Evolutionary conservation across 208 protist species (phyloP).

Genomic region (Lotmaria passim): DNA sequence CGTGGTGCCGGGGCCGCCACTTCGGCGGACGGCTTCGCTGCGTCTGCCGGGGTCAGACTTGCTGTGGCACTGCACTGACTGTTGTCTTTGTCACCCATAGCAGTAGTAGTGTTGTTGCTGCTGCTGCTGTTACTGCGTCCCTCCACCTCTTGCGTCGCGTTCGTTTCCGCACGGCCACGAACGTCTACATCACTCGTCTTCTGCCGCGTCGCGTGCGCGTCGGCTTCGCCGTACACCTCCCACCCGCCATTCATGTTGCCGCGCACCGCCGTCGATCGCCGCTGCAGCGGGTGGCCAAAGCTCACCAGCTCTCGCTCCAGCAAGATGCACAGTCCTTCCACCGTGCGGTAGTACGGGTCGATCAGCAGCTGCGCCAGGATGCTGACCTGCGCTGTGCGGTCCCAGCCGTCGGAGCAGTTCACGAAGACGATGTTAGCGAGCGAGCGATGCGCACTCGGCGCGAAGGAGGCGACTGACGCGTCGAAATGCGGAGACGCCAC

Average conservation of each 20-base stretch:
- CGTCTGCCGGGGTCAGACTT: too few species aligned
- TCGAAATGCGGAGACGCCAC: neutral
- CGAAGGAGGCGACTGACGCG: constrained; percentile 26
- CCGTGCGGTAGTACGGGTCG: constrained; percentile 94
- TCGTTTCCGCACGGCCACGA: too few species aligned
- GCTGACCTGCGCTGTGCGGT: constrained; percentile 90
- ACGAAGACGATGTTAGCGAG: constrained; percentile 31
- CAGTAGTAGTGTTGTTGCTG: too few species aligned
- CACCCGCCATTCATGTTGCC: constrained; percentile 28
- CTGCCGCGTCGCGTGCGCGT: neutral
- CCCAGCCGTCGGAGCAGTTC: constrained; percentile 94
- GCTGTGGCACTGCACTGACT: too few species aligned
- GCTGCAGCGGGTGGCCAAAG: constrained; percentile 80
- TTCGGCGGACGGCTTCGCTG: too few species aligned
- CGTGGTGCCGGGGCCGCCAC: too few species aligned
- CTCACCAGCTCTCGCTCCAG: constrained; percentile 94
- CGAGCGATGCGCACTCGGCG: constrained; percentile 18
- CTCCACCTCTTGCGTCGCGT: too few species aligned
- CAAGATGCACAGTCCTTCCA: constrained; percentile 89
- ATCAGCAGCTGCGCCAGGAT: constrained; percentile 82
- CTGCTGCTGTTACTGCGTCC: too few species aligned
- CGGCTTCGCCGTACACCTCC: too few species aligned
- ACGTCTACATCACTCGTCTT: neutral
- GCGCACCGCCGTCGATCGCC: constrained; percentile 23
- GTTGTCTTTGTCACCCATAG: too few species aligned